Evolutionary conservation across 306 rosid genomes (phyloP).

Genomic region (Abrus pulchellus): DNA sequence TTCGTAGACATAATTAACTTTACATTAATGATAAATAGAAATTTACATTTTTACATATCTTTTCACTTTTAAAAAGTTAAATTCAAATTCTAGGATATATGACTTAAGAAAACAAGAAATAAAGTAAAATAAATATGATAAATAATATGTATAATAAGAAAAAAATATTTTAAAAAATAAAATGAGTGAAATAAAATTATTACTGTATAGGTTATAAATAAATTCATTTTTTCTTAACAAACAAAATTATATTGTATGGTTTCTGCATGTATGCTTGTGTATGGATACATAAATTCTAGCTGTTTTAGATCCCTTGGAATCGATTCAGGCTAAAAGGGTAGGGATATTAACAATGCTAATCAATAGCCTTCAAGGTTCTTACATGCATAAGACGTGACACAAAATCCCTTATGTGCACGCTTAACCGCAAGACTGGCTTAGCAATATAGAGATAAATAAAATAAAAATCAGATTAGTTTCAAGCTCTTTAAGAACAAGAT

Average conservation of each 20-base stretch:
- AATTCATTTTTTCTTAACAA: background rate
- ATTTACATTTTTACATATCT: too few relatives aligned
- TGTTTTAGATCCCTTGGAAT: slow-evolving; percentile 6
- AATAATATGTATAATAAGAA: too few relatives aligned
- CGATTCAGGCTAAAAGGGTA: background rate
- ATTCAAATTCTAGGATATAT: too few relatives aligned
- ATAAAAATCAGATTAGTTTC: background rate
- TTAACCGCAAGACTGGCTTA: background rate
- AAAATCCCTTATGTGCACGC: slow-evolving; percentile 23
- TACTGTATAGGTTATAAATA: too few relatives aligned
- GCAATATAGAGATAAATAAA: background rate
- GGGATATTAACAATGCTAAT: slow-evolving; percentile 14
- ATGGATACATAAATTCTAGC: slow-evolving; percentile 2
- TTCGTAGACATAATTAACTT: too few relatives aligned
- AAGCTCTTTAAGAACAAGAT: background rate
- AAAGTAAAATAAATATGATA: too few relatives aligned
- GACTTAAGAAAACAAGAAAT: too few relatives aligned
- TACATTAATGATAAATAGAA: too few relatives aligned
- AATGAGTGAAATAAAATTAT: too few relatives aligned
- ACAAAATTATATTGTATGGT: background rate
- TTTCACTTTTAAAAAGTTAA: too few relatives aligned
- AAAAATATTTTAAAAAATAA: too few relatives aligned
- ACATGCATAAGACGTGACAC: slow-evolving; percentile 19
- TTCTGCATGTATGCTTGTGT: background rate
- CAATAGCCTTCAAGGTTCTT: slow-evolving; percentile 40